Conservation (phyloP, 2,329 filamentous ascomycete genomes). For the Neopestalotiopsis clavispora region DNA sequence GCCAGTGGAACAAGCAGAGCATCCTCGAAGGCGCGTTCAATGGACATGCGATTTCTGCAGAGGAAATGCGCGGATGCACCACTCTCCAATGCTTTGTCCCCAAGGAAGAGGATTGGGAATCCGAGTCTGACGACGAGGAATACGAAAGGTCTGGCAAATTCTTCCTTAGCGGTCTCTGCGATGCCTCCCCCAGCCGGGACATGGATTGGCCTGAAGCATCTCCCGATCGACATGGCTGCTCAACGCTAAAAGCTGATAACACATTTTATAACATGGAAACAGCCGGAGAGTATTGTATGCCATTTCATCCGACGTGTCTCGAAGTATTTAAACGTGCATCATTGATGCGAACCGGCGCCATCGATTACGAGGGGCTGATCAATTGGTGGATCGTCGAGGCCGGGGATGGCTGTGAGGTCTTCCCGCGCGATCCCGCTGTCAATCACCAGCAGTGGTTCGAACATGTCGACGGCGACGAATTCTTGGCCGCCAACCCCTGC, state of each 20-base stretch:
- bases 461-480: slow-evolving; percentile 3
- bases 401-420: background rate
- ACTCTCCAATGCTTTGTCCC: slow-evolving; percentile 8
- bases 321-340: slow-evolving; percentile 13
- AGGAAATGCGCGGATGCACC: slow-evolving; percentile 5
- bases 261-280: background rate
- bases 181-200: background rate
- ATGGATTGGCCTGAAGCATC: background rate
- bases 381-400: slow-evolving; percentile 10
- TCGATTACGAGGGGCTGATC: slow-evolving; percentile 4
- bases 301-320: slow-evolving; percentile 12
- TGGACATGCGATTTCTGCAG: background rate
- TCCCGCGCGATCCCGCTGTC: slow-evolving; percentile 8
- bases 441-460: background rate
- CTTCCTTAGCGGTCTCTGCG: slow-evolving; percentile 11
- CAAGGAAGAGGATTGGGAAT: background rate
- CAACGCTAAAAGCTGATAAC: background rate
- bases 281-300: slow-evolving; percentile 1
- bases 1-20: background rate
- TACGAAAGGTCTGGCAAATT: slow-evolving; percentile 2
- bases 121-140: slow-evolving; percentile 3
- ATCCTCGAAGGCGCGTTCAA: background rate
- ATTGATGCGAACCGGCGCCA: background rate
- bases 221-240: background rate
- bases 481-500: slow-evolving; percentile 9